Evolutionary conservation across 805 yeast genomes (phyloP), one percentile per base, ranked within the genome.

Genomic region (Yamadazyma ubonensis): DNA sequence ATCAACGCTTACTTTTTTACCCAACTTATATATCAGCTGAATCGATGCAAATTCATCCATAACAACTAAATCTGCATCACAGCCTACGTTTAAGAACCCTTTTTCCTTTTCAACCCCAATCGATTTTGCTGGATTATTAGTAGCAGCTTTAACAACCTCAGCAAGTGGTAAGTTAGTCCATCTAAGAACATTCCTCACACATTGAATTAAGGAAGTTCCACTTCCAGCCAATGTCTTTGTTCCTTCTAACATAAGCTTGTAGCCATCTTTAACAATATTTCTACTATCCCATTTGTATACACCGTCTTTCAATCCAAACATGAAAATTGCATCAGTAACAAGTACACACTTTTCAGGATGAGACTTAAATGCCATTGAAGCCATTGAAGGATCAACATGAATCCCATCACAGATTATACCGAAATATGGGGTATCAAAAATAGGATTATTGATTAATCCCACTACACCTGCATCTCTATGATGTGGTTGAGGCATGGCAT

Each of bases 401-500:
- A 76, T 71, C 5, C 81, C 81, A 56, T 78, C 83, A 33, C 75
- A 70, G 39, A 78, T 76, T 30, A 78, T 52, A 6, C 83, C 83
- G 44, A 63, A 78, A 46, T 58, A 75, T 14, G 82, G 82, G 8
- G 53, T 43, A 18, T 48, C 38, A 5, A 54, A 44, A 56, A 39
- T 53, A 39, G 59, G 64, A 25, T 62, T 59, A 29, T 52, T 63
- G 36, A 57, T 65, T 23, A 77, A 59, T 2, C 83, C 83, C 25
- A 76, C 67, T 15, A 76, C 71, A 10, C 83, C 81, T 8, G 75
- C 76, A 37, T 76, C 75, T 49, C 83, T 61, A 51, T 77, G 82
- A 50, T 76, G 81, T 6, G 78, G 79, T 59, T 58, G 73, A 3
- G 79, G 79, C 83, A 78, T 78, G 48, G 83, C 83, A 49, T 78